Evolutionary conservation across 2,329 filamentous ascomycete genomes (phyloP), one percentile per base, ranked within the genome.

Genomic region (Monascus ruber): DNA sequence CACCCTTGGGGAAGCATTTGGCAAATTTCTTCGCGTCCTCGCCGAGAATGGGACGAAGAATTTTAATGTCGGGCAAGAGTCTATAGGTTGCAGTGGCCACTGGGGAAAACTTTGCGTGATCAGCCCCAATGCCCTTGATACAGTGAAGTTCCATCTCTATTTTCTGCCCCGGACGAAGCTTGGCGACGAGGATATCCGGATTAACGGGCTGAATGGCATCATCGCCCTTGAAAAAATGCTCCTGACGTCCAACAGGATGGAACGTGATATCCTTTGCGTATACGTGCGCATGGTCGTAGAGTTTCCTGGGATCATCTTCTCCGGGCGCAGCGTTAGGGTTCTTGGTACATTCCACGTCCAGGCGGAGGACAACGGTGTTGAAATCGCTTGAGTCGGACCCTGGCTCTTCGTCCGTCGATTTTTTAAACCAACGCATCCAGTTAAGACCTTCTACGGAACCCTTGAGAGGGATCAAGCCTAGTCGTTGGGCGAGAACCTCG

Each of bases 21-120:
- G 81, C 78, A 56, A 98, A 96, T 61, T 95, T 94, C 56, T 79
- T 75, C 2, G 91, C 91, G 54, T 96, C 87, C 32, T 73, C 71
- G 33, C 89, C 91, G 4, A 94, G 60, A 44, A 98, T 96, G 17
- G 91, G 91, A 50, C 74, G 69, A 34, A 74, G 70, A 56, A 98
- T 96, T 47, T 76, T 74, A 62, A 98, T 96, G 49, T 81, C 81
- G 5, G 91, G 91, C 56, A 98, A 69, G 17, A 98, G 74, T 36
- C 91, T 79, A 69, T 98, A 98, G 24, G 83, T 85, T 3, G 91
- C 91, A 1, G 91, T 95, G 3, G 89, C 88, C 29, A 96, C 91
- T 35, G 91, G 91, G 0, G 86, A 94, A 70, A 91, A 98, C 65
- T 98, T 98, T 52, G 91, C 83, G 63, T 98, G 91, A 64, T 98